Evolutionary conservation across 495 filamentous ascomycete species (phyloP), one percentile per base, ranked within the genome.

Genomic region (Aspergillus carlsbadensis): DNA sequence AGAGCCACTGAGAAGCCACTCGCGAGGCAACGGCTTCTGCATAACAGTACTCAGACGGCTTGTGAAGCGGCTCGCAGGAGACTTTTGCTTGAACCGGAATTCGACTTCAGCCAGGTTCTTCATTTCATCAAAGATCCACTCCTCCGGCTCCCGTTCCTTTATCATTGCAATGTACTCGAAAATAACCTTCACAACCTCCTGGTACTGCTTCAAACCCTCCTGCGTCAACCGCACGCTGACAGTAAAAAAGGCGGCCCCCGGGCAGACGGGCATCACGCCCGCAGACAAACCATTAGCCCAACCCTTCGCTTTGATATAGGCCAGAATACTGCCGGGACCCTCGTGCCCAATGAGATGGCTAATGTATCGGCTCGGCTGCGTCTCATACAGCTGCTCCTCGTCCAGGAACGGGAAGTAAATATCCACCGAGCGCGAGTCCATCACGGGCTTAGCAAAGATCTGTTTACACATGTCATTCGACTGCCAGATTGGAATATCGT

Each of bases 111-210:
- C 83, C 71, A 97, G 84, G 47, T 86, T 85, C 71, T 90, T 92
- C 66, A 94, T 86, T 66, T 99, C 94, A 26, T 92, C 85, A 59
- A 92, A 87, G 56, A 98, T 90, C 95, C 94, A 97, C 67, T 92
- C 76, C 69, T 96, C 88, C 0, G 92, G 92, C 31, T 88, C 83
- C 8, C 82, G 79, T 59, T 93, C 88, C 54, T 82, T 84, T 35
- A 99, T 83, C 67, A 99, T 83, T 5, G 92, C 84, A 52, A 99
- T 85, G 69, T 99, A 99, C 65, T 98, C 86, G 73, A 99, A 99
- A 49, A 97, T 78, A 21, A 87, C 84, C 71, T 95, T 92, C 31
- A 89, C 81, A 14, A 98, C 82, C 63, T 97, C 91, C 61, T 88
- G 80, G 71, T 98, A 96, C 62, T 96, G 76, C 61, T 86, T 91